phyloP scores from a whole-genome alignment of 257 asterid species.

The Perilla frutescens region DNA sequence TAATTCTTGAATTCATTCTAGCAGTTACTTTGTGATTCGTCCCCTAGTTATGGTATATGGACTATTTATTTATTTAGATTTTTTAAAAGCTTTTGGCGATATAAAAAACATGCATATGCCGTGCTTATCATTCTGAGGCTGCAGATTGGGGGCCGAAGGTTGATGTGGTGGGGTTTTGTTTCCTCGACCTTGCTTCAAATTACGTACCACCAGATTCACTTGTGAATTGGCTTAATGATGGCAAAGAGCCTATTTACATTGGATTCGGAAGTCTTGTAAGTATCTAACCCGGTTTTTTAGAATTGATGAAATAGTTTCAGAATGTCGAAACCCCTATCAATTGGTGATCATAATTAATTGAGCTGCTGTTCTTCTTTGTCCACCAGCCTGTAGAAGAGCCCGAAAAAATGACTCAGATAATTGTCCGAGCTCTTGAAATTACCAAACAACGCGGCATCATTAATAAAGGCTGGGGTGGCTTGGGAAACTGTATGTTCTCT shows the following conservation, averaged over 20 bases:
- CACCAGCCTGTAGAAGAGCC: constrained; percentile 89
- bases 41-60: constrained; percentile 3
- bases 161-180: constrained; percentile 95
- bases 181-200: constrained; percentile 88
- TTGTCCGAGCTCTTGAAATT: constrained; percentile 76
- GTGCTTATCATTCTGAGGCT: constrained; percentile 33
- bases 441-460: constrained; percentile 93
- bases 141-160: constrained; percentile 95
- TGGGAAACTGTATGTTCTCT: constrained; percentile 68
- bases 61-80: neutral
- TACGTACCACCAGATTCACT: constrained; percentile 79
- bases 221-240: constrained; percentile 77
- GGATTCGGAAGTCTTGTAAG: constrained; percentile 99
- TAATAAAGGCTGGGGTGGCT: constrained; percentile 98
- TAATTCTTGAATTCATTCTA: too few relatives aligned
- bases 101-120: too few relatives aligned
- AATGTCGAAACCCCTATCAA: too few relatives aligned
- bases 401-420: constrained; percentile 77
- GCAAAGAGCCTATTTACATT: constrained; percentile 76
- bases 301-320: too few relatives aligned
- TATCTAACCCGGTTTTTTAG: neutral
- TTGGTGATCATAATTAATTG: neutral
- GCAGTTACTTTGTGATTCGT: too few relatives aligned
- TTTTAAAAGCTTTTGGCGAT: too few relatives aligned
- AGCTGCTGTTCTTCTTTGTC: neutral